A percentile compares a stretch with the other conserved stretches of the same genome.
Conservation (phyloP, 768 basidiomycete genomes). For the Zangia roseola region DNA sequence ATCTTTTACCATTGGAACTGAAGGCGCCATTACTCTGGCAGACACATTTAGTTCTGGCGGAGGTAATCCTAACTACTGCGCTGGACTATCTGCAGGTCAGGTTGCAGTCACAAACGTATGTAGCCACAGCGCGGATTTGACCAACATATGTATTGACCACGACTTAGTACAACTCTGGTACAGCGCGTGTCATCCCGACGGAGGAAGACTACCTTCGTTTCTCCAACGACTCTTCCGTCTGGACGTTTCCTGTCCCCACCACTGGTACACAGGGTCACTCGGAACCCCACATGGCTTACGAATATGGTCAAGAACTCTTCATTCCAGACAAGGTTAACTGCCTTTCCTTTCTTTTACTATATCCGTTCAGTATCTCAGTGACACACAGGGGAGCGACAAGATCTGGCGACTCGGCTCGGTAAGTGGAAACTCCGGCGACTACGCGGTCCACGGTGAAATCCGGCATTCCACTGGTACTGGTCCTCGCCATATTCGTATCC, state of each 20-base stretch:
- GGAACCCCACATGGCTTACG: constrained; percentile 66
- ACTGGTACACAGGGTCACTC: constrained; percentile 36
- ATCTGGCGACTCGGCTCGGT: constrained; percentile 60
- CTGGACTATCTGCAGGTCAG: constrained; percentile 50
- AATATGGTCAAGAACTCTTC: constrained; percentile 55
- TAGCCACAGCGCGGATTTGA: background rate
- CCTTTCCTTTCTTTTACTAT: background rate
- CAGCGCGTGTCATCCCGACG: constrained; percentile 53
- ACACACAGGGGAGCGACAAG: constrained; percentile 57
- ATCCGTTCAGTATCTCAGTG: background rate
- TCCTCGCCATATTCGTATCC: constrained; percentile 50
- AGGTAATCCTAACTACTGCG: constrained; percentile 49
- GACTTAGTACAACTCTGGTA: constrained; percentile 50
- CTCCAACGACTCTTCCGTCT: constrained; percentile 34
- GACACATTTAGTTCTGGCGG: constrained; percentile 52
- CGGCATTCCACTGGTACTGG: constrained; percentile 62
- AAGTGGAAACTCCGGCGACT: constrained; percentile 42
- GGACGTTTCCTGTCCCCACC: constrained; percentile 52
- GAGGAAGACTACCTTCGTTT: constrained; percentile 37
- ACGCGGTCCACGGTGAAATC: constrained; percentile 58
- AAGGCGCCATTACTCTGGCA: constrained; percentile 46
- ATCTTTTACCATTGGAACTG: constrained; percentile 48
- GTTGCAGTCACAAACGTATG: constrained; percentile 61
- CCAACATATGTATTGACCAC: background rate
- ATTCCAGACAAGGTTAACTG: constrained; percentile 60